Evolutionary conservation across 2,329 filamentous ascomycete genomes (phyloP).

Genomic region (Fusarium abutilonis): DNA sequence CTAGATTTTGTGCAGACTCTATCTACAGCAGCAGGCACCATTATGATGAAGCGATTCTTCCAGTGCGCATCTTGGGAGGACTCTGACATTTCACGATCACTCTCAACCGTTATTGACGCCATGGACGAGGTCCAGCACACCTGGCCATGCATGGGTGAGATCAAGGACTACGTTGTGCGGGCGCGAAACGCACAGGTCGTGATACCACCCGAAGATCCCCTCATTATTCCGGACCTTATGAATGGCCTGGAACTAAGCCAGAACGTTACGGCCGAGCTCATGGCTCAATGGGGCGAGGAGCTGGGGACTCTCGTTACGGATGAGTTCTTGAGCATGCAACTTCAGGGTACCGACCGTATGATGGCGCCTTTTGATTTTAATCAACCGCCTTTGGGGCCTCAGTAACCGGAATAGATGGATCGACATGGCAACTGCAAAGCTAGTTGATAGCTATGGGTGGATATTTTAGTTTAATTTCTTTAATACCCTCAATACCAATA

Average conservation of each 20-base stretch:
- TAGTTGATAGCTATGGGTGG: background rate
- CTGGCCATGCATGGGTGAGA: constrained; percentile 58
- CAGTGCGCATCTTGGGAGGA: constrained; percentile 54
- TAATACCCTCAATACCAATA: background rate
- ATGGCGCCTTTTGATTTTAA: constrained; percentile 48
- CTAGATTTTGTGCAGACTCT: constrained; percentile 61
- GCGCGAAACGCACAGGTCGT: constrained; percentile 47
- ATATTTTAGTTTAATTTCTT: background rate
- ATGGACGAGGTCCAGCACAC: constrained; percentile 63
- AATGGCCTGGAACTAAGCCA: constrained; percentile 46
- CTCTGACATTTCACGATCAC: constrained; percentile 58
- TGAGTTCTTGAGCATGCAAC: constrained; percentile 50
- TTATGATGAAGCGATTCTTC: constrained; percentile 59
- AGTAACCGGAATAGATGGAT: background rate
- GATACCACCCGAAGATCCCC: constrained; percentile 47
- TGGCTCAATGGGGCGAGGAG: constrained; percentile 47
- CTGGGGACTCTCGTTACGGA: constrained; percentile 50
- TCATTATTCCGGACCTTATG: constrained; percentile 49
- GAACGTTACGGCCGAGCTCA: constrained; percentile 39
- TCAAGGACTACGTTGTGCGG: constrained; percentile 50
- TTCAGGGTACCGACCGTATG: constrained; percentile 43
- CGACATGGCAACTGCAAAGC: constrained; percentile 1
- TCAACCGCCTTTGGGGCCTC: constrained; percentile 34
- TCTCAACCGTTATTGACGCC: constrained; percentile 60
- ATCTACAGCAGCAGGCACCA: constrained; percentile 57